phyloP scores from a whole-genome alignment of 2,329 filamentous ascomycete species.

The Escovopsis sp. region DNA sequence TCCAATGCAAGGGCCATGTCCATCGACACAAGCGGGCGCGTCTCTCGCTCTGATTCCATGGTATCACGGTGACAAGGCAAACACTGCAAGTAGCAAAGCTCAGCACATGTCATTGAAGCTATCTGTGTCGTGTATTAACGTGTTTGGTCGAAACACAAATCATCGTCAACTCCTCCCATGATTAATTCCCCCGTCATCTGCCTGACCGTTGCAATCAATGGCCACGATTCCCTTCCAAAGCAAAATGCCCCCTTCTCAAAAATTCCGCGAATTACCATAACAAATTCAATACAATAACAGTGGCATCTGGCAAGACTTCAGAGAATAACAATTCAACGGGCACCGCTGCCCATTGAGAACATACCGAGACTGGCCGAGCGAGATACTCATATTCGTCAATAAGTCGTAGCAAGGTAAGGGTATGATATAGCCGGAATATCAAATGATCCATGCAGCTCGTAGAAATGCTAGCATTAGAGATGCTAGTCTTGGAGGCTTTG shows the following conservation, averaged over 20 bases:
- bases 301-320: conserved; percentile 3
- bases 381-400: conserved; percentile 6
- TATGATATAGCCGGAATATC: conserved; percentile 6
- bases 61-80: neutral
- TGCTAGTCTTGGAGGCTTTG: conserved; percentile 12
- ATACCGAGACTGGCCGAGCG: conserved; percentile 3
- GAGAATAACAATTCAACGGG: conserved; percentile 1
- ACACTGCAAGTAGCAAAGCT: neutral
- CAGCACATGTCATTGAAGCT: neutral
- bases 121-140: neutral
- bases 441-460: conserved; percentile 15
- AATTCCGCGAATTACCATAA: conserved; percentile 11
- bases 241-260: neutral
- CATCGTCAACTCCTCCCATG: neutral
- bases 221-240: neutral
- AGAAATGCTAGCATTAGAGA: conserved; percentile 19
- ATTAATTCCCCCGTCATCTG: neutral
- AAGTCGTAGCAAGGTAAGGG: conserved; percentile 9
- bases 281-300: conserved; percentile 9
- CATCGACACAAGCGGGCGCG: no score
- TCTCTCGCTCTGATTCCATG: neutral
- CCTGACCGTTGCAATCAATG: neutral
- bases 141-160: neutral
- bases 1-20: no score
- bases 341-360: conserved; percentile 1